Evolutionary conservation across 495 filamentous ascomycete species (phyloP).

Genomic region (Staphylotrichum tortipilum): DNA sequence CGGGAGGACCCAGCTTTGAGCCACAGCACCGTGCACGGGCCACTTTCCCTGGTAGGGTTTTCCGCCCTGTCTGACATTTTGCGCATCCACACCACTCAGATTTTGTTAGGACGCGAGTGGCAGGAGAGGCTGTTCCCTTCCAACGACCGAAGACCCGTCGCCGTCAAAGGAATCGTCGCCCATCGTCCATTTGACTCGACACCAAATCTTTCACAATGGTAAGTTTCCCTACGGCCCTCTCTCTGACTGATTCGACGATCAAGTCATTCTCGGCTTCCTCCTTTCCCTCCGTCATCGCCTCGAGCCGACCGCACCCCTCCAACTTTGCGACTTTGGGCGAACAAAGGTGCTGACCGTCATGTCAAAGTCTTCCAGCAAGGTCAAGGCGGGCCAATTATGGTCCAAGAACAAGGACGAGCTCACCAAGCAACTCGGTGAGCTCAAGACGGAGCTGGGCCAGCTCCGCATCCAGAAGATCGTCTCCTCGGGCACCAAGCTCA

Average conservation of each 20-base stretch:
- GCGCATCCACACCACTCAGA: conserved; percentile 29
- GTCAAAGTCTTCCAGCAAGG: conserved; percentile 73
- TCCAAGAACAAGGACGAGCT: conserved; percentile 98
- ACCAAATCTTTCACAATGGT: conserved; percentile 25
- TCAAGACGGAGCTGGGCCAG: conserved; percentile 89
- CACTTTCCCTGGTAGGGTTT: conserved; percentile 24
- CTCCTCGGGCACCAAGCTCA: conserved; percentile 85
- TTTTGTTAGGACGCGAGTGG: conserved; percentile 23
- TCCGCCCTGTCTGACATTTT: conserved; percentile 28
- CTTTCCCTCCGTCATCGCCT: not conserved
- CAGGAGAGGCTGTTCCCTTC: conserved; percentile 20
- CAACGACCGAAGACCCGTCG: conserved; percentile 22
- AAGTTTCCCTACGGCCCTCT: conserved; percentile 5
- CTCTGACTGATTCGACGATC: not conserved
- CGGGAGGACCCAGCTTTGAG: conserved; percentile 5
- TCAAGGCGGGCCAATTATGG: conserved; percentile 94
- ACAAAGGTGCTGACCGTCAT: conserved; percentile 23
- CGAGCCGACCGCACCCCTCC: not conserved
- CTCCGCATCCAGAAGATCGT: conserved; percentile 96
- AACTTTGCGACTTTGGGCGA: not conserved
- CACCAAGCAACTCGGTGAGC: conserved; percentile 77
- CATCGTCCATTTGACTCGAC: conserved; percentile 27
- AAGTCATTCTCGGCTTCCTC: not conserved
- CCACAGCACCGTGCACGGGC: conserved; percentile 15
- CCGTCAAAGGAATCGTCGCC: conserved; percentile 24